A percentile compares a stretch with the other conserved stretches of the same genome.
phyloP scores from a whole-genome alignment of 768 basidiomycete genomes.

The Suillus clintonianus region DNA sequence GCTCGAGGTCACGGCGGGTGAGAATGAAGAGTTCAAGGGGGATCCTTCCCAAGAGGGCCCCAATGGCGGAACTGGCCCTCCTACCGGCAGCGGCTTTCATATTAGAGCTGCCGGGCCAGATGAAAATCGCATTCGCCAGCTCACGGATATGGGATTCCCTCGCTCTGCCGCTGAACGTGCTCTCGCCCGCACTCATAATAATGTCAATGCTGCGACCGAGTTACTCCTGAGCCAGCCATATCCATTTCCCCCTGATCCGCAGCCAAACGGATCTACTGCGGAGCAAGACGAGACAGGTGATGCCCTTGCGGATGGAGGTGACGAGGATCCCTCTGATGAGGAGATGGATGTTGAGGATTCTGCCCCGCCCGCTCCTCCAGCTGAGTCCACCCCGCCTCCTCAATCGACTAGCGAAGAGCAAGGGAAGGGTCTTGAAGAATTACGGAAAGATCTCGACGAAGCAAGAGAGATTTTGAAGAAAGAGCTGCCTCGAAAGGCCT shows the following conservation, averaged over 20 bases:
- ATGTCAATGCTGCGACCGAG: slow-evolving; percentile 87
- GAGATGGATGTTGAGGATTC: slow-evolving; percentile 26
- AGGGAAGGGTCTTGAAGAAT: slow-evolving; percentile 58
- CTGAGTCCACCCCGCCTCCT: slow-evolving; percentile 15
- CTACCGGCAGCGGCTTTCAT: slow-evolving; percentile 32
- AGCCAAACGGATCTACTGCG: slow-evolving; percentile 22
- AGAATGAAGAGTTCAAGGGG: slow-evolving; percentile 71
- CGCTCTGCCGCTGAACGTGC: slow-evolving; percentile 87
- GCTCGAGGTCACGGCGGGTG: slow-evolving; percentile 78
- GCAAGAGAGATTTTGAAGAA: slow-evolving; percentile 66
- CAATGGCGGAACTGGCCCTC: slow-evolving; percentile 29
- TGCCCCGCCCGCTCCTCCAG: slow-evolving; percentile 11
- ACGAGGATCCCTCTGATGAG: slow-evolving; percentile 26
- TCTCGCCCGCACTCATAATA: slow-evolving; percentile 82
- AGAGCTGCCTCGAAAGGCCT: slow-evolving; percentile 65
- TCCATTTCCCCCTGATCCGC: slow-evolving; percentile 69
- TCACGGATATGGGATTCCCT: slow-evolving; percentile 97
- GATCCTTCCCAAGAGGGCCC: slow-evolving; percentile 41
- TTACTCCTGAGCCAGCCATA: slow-evolving; percentile 82
- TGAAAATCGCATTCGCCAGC: slow-evolving; percentile 75
- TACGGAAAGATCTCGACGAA: slow-evolving; percentile 64
- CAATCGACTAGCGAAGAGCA: slow-evolving; percentile 17
- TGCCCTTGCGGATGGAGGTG: slow-evolving; percentile 27
- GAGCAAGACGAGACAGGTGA: slow-evolving; percentile 30
- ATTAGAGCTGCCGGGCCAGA: slow-evolving; percentile 55